Conservation (phyloP, 371 early-diverging fungal genomes). For the Lichtheimia corymbifera region DNA sequence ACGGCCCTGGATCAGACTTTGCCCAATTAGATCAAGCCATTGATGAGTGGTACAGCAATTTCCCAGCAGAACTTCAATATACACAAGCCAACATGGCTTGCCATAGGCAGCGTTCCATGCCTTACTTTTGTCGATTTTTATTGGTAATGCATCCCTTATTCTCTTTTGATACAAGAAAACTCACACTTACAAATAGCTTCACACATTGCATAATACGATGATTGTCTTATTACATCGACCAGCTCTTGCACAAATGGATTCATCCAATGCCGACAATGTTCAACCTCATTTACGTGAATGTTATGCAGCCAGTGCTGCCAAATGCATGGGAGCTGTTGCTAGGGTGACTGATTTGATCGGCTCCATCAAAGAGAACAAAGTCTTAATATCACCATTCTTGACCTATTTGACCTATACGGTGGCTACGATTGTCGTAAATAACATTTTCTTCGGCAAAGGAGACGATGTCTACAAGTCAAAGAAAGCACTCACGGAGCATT, state of each 20-base stretch:
- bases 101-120: neutral
- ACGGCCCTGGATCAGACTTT: slow-evolving; percentile 48
- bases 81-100: slow-evolving; percentile 40
- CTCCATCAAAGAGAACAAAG: slow-evolving; percentile 28
- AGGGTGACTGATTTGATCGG: slow-evolving; percentile 49
- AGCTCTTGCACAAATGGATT: slow-evolving; percentile 30
- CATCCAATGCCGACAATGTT: slow-evolving; percentile 26
- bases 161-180: neutral
- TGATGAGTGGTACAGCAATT: slow-evolving; percentile 43
- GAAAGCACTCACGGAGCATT: slow-evolving; percentile 48
- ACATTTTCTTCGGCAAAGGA: slow-evolving; percentile 45
- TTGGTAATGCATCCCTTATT: neutral
- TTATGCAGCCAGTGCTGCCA: slow-evolving; percentile 40
- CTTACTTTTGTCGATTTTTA: neutral
- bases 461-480: slow-evolving; percentile 50
- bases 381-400: slow-evolving; percentile 47
- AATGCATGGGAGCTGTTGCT: slow-evolving; percentile 52
- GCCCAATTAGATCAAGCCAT: slow-evolving; percentile 43
- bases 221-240: slow-evolving; percentile 57
- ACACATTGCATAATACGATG: slow-evolving; percentile 50
- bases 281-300: slow-evolving; percentile 42
- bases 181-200: slow-evolving; percentile 15
- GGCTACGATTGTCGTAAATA: slow-evolving; percentile 59
- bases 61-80: slow-evolving; percentile 44
- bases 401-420: slow-evolving; percentile 58